phyloP scores from a whole-genome alignment of 441 rosid genomes.

The Croton setiger region DNA sequence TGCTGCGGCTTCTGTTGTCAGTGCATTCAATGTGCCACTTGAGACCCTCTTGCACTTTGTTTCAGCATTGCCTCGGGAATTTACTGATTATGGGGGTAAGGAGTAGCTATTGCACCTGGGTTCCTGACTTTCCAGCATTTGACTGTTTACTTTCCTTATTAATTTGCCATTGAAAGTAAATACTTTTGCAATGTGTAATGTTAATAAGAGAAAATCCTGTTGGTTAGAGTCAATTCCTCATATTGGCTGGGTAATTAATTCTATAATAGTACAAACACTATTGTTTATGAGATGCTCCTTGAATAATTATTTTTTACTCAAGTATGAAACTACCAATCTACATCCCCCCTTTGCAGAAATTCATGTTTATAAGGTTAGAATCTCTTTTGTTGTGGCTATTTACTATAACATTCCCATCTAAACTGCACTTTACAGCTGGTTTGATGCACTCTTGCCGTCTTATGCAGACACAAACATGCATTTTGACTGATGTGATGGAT shows the following conservation, averaged over 20 bases:
- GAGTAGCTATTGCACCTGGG: slow-evolving; percentile 6
- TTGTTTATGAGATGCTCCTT: slow-evolving; percentile 1
- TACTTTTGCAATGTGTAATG: neutral
- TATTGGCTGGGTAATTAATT: neutral
- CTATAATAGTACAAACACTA: neutral
- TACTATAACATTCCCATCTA: neutral
- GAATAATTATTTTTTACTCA: neutral
- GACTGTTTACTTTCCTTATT: neutral
- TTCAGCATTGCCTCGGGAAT: slow-evolving; percentile 80
- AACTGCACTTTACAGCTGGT: neutral
- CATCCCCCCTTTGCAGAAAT: neutral
- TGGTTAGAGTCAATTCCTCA: neutral
- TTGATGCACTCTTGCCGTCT: neutral
- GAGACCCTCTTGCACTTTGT: slow-evolving; percentile 70
- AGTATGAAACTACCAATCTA: neutral
- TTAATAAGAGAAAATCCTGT: neutral
- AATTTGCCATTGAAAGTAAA: neutral
- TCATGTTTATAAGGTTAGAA: slow-evolving; percentile 4
- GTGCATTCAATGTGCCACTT: slow-evolving; percentile 55
- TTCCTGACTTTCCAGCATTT: slow-evolving; percentile 1
- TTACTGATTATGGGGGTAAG: slow-evolving; percentile 83
- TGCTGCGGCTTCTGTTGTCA: slow-evolving; percentile 60
- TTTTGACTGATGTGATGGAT: neutral
- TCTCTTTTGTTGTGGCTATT: slow-evolving; percentile 2
- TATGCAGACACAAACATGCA: neutral